Percentiles rank a stretch among this genome's conserved stretches.
Conservation (phyloP, 1,139 yeast species). For the Debaryomyces sp. region DNA sequence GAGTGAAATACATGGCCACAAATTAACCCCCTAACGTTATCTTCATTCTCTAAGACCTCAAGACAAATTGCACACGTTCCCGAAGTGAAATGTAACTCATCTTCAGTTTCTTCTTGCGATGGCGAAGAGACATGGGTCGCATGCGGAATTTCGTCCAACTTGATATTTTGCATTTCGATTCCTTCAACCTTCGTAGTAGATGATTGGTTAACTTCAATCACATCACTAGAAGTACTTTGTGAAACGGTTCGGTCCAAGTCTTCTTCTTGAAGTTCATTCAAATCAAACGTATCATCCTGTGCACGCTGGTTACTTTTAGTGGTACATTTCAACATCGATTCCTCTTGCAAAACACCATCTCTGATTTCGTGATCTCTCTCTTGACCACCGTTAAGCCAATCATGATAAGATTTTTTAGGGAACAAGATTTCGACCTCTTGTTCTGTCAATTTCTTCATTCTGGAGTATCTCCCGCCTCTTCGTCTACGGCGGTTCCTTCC, state of each 20-base stretch:
- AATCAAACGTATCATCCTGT: conserved; percentile 13
- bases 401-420: conserved; percentile 62
- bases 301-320: background rate
- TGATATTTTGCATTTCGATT: conserved; percentile 14
- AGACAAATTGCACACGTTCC: conserved; percentile 83
- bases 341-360: conserved; percentile 41
- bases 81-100: conserved; percentile 58
- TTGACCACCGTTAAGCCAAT: conserved; percentile 64
- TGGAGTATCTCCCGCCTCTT: conserved; percentile 41
- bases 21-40: conserved; percentile 67
- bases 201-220: background rate
- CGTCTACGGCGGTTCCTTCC: conserved; percentile 33
- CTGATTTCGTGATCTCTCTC: conserved; percentile 39
- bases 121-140: background rate
- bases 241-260: conserved; percentile 14
- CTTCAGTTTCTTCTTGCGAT: conserved; percentile 8
- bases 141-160: conserved; percentile 1
- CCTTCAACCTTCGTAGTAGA: background rate
- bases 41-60: conserved; percentile 64
- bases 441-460: conserved; percentile 57
- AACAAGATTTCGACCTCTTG: conserved; percentile 67
- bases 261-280: conserved; percentile 20
- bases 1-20: conserved; percentile 88
- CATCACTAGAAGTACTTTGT: background rate
- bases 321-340: conserved; percentile 15